Conservation (phyloP, 805 yeast species). For the Saccharomycopsis oosterbeekiorum region DNA sequence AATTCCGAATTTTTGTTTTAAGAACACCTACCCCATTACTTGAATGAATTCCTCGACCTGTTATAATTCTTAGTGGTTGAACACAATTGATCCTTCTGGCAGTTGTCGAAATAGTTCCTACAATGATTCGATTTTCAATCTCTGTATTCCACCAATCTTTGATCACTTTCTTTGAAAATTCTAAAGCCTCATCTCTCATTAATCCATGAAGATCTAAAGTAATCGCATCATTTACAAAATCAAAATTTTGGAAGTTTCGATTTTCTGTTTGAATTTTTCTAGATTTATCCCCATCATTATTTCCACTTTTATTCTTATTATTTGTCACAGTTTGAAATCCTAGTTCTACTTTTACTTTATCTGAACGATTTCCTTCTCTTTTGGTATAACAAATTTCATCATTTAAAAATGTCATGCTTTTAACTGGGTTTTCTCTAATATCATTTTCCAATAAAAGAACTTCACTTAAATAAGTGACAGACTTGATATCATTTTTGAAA, state of each 20-base stretch:
- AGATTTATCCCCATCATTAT: background rate
- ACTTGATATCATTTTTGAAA: slow-evolving; percentile 10
- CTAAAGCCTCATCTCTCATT: slow-evolving; percentile 37
- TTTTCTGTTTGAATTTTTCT: background rate
- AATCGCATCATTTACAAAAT: background rate
- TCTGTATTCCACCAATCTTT: slow-evolving; percentile 59
- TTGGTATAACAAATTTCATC: background rate
- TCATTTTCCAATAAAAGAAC: slow-evolving; percentile 4
- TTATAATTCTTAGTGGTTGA: slow-evolving; percentile 38
- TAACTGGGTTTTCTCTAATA: slow-evolving; percentile 12
- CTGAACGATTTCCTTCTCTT: background rate
- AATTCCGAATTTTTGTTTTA: slow-evolving; percentile 31
- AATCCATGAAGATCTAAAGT: slow-evolving; percentile 50
- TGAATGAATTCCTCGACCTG: slow-evolving; percentile 69
- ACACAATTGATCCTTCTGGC: slow-evolving; percentile 32
- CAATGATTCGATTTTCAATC: slow-evolving; percentile 30
- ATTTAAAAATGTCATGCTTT: background rate
- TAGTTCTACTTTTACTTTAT: background rate
- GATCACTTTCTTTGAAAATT: slow-evolving; percentile 29
- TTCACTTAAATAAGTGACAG: background rate
- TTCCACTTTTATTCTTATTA: background rate
- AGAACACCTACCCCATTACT: slow-evolving; percentile 45
- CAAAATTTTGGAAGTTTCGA: background rate
- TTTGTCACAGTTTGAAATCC: background rate
- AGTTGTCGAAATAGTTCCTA: slow-evolving; percentile 29